Evolutionary conservation across 192 early-diverging fungal species (phyloP).

Genomic region (Backusella australiensis): DNA sequence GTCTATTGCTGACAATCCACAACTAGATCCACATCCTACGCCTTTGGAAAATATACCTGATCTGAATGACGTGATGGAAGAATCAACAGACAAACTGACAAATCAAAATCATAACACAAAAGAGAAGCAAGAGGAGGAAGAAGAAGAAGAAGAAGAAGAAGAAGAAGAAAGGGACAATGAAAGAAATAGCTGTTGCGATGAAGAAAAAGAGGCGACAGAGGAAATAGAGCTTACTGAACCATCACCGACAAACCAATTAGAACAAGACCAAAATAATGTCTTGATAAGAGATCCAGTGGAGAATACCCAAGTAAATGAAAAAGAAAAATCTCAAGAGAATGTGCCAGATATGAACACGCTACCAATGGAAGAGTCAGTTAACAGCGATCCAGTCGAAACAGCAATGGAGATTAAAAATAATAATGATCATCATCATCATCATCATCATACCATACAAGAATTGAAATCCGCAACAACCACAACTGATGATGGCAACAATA

Average conservation of each 20-base stretch:
- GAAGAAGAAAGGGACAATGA: background rate
- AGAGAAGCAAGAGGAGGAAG: background rate
- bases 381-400: background rate
- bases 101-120: background rate
- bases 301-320: background rate
- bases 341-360: background rate
- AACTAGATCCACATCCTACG: background rate
- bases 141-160: background rate
- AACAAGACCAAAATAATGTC: background rate
- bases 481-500: background rate
- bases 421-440: background rate
- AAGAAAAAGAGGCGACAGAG: background rate
- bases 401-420: background rate
- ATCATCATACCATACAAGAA: background rate
- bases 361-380: background rate
- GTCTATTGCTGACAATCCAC: background rate
- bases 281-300: background rate
- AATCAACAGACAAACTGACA: background rate
- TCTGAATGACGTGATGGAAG: background rate
- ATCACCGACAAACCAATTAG: background rate
- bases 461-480: background rate
- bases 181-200: background rate
- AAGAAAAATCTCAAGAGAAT: background rate
- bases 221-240: background rate
- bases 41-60: background rate